Evolutionary conservation across 768 basidiomycete genomes (phyloP), one percentile per base, ranked within the genome.

Genomic region (Pluteus cervinus): DNA sequence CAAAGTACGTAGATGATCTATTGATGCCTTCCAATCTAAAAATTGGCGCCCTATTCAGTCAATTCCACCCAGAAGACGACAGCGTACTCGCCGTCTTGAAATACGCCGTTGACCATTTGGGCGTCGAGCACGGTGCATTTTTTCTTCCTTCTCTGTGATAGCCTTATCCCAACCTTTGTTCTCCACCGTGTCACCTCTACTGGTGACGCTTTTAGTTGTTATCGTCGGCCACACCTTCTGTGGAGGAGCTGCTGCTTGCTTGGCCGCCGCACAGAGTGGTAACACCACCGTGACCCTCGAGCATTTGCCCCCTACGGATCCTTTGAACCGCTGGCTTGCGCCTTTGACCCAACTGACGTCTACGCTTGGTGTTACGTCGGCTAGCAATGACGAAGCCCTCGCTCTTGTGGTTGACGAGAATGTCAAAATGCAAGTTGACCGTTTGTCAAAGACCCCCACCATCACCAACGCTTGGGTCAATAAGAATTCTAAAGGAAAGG

Each of bases 141-240:
- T 56, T 47, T 54, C 56, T 51, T 55, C 21, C 34, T 43, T 36
- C 40, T 43, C 33, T 38, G 15, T 41, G 24, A 4, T 36, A 45
- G 42, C 45, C 39, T 43, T 44, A 52, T 61, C 52, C 63, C 56
- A 62, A 65, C 56, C 56, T 44, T 48, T 29, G 20, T 33, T 37
- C 7, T 40, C 36, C 37, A 51, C 45, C 21, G 29, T 28, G 23
- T 39, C 52, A 41, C 45, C 48, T 50, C 39, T 41, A 28, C 34
- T 22, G 41, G 24, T 32, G 32, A 45, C 38, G 28, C 31, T 42
- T 45, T 33, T 50, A 89, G 86, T 93, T 43, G 65, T 88, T 44
- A 63, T 93, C 49, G 85, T 82, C 17, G 90, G 90, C 12, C 90
- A 94, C 55, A 79, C 81, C 8, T 66, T 76, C 39, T 94, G 90